Evolutionary conservation across 2,329 filamentous ascomycete genomes (phyloP).

Genomic region (Thielaviopsis cerberus): DNA sequence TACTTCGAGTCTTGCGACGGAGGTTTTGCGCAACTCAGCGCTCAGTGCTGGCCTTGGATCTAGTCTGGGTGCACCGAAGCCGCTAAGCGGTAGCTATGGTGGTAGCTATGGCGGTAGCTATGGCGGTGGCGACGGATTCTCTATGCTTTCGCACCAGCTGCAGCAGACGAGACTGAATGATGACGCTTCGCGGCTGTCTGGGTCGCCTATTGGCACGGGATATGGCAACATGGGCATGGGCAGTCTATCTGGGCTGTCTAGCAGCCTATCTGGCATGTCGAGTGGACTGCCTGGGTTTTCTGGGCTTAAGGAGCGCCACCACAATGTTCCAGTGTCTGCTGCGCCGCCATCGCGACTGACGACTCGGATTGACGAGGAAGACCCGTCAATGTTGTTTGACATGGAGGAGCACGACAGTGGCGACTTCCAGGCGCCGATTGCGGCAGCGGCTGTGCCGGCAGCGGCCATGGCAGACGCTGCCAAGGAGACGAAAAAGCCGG

Average conservation of each 20-base stretch:
- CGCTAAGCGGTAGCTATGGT: constrained; percentile 3
- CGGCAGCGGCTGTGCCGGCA: neutral
- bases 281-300: neutral
- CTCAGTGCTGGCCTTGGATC: neutral
- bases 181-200: constrained; percentile 1
- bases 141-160: constrained; percentile 9
- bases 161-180: constrained; percentile 5
- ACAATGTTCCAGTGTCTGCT: neutral
- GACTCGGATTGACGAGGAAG: constrained; percentile 10
- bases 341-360: constrained; percentile 5
- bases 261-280: neutral
- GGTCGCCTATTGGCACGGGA: neutral
- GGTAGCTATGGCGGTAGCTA: neutral
- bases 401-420: constrained; percentile 9
- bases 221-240: neutral
- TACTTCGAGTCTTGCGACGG: constrained; percentile 41
- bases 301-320: constrained; percentile 2
- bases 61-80: constrained; percentile 1
- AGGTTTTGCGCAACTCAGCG: constrained; percentile 13
- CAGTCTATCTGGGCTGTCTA: neutral
- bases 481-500: neutral
- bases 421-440: neutral
- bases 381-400: constrained; percentile 10
- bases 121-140: constrained; percentile 6
- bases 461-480: neutral